A percentile compares a stretch with the other conserved stretches of the same genome.
Conservation (phyloP, 306 rosid genomes). For the Sechiopsis laciniata region DNA sequence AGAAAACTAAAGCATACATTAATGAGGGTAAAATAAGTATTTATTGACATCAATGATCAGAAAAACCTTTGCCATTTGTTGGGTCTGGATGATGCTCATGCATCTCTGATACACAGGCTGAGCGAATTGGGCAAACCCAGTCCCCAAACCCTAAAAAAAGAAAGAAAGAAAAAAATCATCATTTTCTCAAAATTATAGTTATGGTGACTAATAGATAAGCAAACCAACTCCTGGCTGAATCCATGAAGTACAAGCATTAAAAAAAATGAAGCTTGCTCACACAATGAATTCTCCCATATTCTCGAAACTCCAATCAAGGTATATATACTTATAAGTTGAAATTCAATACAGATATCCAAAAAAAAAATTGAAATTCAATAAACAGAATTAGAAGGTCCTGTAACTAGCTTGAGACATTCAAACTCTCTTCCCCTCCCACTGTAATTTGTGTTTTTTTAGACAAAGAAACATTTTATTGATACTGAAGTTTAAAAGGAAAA, state of each 20-base stretch:
- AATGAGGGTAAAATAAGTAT: not conserved
- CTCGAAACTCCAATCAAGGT: not conserved
- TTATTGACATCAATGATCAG: slow-evolving; percentile 21
- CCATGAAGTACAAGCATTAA: not conserved
- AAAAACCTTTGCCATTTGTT: slow-evolving; percentile 80
- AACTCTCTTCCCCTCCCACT: not conserved
- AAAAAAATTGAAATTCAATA: not conserved
- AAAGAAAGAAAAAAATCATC: not conserved
- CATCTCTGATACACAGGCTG: slow-evolving; percentile 97
- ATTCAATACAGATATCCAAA: not conserved
- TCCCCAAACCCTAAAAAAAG: slow-evolving; percentile 76
- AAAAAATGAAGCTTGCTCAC: not conserved
- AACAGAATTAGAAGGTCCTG: not conserved
- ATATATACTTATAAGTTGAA: not conserved
- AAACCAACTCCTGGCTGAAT: slow-evolving; percentile 6
- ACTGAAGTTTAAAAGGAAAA: too few species aligned
- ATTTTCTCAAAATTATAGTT: not conserved
- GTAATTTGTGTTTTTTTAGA: not conserved
- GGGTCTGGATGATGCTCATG: slow-evolving; percentile 84
- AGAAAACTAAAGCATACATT: not conserved
- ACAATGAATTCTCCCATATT: not conserved
- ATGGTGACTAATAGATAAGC: not conserved
- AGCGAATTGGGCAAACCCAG: slow-evolving; percentile 84
- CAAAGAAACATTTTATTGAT: too few species aligned
- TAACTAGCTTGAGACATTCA: not conserved